Evolutionary conservation across 768 basidiomycete genomes (phyloP).

Genomic region (Russula dissimulans): DNA sequence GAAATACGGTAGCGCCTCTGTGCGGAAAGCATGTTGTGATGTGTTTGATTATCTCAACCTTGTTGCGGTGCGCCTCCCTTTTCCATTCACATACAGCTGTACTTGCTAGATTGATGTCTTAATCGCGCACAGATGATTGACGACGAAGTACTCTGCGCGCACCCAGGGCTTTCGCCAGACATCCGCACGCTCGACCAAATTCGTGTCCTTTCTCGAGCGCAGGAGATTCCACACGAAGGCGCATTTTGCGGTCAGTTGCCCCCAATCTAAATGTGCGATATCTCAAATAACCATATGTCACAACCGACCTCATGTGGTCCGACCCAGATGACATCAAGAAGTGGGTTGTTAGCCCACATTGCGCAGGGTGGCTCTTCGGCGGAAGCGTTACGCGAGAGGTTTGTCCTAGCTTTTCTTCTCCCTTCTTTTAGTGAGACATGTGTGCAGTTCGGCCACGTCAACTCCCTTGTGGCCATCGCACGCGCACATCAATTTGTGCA

Average conservation of each 20-base stretch:
- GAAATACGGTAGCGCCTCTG: conserved; percentile 90
- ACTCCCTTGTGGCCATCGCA: conserved; percentile 65
- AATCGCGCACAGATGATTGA: conserved; percentile 74
- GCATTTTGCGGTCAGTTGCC: conserved; percentile 74
- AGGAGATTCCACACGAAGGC: conserved; percentile 89
- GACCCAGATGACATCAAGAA: too few species aligned
- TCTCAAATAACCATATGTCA: not conserved
- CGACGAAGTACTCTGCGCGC: conserved; percentile 29
- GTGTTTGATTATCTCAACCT: conserved; percentile 95
- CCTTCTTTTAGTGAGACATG: too few species aligned
- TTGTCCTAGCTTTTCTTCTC: too few species aligned
- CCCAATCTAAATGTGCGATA: not conserved
- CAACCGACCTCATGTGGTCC: conserved; percentile 93
- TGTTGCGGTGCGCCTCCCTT: conserved; percentile 59
- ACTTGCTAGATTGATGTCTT: not conserved
- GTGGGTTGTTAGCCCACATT: too few species aligned
- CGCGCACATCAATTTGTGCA: conserved; percentile 96
- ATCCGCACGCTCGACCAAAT: too few species aligned
- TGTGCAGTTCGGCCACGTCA: too few species aligned
- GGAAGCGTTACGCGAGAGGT: too few species aligned
- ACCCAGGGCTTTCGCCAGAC: too few species aligned
- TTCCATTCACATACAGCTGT: not conserved
- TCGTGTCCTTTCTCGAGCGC: too few species aligned
- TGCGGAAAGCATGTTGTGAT: conserved; percentile 97
- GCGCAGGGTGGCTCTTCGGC: too few species aligned